phyloP scores from a whole-genome alignment of 495 filamentous ascomycete genomes.

The Podospora australis region DNA sequence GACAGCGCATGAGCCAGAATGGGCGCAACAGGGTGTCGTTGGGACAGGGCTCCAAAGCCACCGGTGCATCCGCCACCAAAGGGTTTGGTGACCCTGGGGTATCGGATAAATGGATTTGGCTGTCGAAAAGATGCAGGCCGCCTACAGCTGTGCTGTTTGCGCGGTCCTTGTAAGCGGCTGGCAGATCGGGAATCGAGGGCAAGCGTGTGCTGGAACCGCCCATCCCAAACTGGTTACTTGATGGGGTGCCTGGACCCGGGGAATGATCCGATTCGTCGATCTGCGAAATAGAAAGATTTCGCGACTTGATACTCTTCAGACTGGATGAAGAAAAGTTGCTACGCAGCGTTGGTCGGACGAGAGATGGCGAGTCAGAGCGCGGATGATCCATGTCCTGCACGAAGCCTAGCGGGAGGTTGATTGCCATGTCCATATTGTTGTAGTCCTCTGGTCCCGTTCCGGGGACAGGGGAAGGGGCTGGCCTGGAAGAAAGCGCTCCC shows the following conservation, averaged over 20 bases:
- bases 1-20: constrained; percentile 91
- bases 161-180: constrained; percentile 47
- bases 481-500: constrained; percentile 26
- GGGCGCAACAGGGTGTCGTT: constrained; percentile 78
- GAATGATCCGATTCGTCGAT: constrained; percentile 63
- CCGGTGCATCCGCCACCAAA: constrained; percentile 48
- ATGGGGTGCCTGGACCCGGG: constrained; percentile 68
- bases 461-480: constrained; percentile 27
- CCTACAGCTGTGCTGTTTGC: constrained; percentile 48
- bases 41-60: constrained; percentile 85
- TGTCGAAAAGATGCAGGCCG: constrained; percentile 79
- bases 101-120: constrained; percentile 68
- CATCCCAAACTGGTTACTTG: constrained; percentile 56
- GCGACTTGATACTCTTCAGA: constrained; percentile 60
- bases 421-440: constrained; percentile 21
- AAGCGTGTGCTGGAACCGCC: constrained; percentile 29
- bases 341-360: constrained; percentile 47
- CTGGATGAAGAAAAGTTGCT: constrained; percentile 79
- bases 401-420: constrained; percentile 25
- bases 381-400: constrained; percentile 22
- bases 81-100: constrained; percentile 61
- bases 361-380: constrained; percentile 35
- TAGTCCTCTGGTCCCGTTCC: constrained; percentile 15
- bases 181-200: constrained; percentile 54
- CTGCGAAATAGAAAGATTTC: constrained; percentile 69